Base-by-base conservation (phyloP, 179 eudicot species). In the Carnegiea gigantea region DNA sequence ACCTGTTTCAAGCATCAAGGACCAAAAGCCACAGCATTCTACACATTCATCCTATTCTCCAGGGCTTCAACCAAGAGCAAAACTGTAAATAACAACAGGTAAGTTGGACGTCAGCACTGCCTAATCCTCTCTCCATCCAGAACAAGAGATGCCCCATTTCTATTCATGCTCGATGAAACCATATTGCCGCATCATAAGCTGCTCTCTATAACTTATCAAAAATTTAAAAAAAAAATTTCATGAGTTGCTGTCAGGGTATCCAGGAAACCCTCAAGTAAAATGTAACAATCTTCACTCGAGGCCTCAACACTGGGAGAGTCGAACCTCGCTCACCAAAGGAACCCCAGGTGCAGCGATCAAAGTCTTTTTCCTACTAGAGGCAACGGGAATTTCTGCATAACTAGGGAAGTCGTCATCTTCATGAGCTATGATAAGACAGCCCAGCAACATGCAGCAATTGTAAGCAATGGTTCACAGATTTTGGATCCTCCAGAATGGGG, bases 1-100 rank as follows among this genome's bases (percentile, higher is more conserved):
- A 43, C 75, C n/a, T 20, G 38, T 75, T 44, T 46, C 28, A 75
- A 75, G 30, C 54, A 75, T 48, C 77, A 75, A 75, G 36, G 38
- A 75, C 26, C 38, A 49, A 24, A 51, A 51, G 60, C 60, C 59
- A 49, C 14, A 14, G 10, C 36, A 33, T 46, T 15, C 24, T 46
- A 74, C 59, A 36, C 59, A n/a, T 12, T 12, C n/a, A 24, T 24
- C 77, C 65, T 76, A 54, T 33, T 20, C n/a, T 24, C 46, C 18
- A 51, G 15, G 51, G 64, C 23, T 26, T 8, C 15, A 20, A 21
- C 30, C 18, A 40, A 40, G 9, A 51, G 17, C 57, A 9, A 76
- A 76, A 30, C 68, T 48, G 36, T 36, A 23, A 76, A 3, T 57
- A 57, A 53, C 18, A 33, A 33, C 36, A 33, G 36, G 53, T 48